A percentile compares a stretch with the other conserved stretches of the same genome.
Evolutionary conservation across 192 early-diverging fungal genomes (phyloP).

Genomic region (Coemansia sp.): DNA sequence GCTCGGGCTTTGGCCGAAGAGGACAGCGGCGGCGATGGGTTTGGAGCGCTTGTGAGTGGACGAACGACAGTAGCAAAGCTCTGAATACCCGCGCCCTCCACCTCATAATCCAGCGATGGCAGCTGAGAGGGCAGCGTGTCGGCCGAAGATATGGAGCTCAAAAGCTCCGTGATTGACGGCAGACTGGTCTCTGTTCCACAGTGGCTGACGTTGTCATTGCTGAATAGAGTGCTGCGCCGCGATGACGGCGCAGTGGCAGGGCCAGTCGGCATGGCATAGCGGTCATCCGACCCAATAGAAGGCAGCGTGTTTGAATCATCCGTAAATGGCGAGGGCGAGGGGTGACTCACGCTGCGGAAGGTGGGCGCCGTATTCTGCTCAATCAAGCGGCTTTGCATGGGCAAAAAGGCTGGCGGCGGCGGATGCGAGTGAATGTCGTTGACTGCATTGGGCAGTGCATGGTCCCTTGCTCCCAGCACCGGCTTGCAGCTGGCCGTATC

Average conservation of each 20-base stretch:
- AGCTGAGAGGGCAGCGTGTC: not conserved
- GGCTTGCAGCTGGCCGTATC: not conserved
- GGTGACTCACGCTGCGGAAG: constrained; percentile 12
- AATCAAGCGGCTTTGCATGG: not conserved
- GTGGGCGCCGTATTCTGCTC: not conserved
- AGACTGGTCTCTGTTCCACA: constrained; percentile 6
- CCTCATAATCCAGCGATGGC: not conserved
- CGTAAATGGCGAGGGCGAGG: not conserved
- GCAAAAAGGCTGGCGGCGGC: not conserved
- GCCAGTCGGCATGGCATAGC: constrained; percentile 1
- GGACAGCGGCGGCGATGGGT: not conserved
- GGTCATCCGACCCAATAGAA: not conserved
- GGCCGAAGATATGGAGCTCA: constrained; percentile 15
- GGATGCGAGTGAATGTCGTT: not conserved
- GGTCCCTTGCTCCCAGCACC: not conserved
- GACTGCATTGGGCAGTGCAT: not conserved
- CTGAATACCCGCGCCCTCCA: not conserved
- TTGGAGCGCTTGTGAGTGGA: not conserved
- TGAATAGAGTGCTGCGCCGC: constrained; percentile 7
- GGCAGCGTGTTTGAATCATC: not conserved
- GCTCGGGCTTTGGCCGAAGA: not conserved
- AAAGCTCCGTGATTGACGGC: constrained; percentile 42
- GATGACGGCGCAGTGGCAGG: constrained; percentile 10
- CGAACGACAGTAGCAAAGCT: not conserved
- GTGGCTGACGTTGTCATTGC: not conserved